Percentiles rank a stretch among this genome's conserved stretches.
Evolutionary conservation across 192 early-diverging fungal genomes (phyloP).

Genomic region (Martensiomyces pterosporus): DNA sequence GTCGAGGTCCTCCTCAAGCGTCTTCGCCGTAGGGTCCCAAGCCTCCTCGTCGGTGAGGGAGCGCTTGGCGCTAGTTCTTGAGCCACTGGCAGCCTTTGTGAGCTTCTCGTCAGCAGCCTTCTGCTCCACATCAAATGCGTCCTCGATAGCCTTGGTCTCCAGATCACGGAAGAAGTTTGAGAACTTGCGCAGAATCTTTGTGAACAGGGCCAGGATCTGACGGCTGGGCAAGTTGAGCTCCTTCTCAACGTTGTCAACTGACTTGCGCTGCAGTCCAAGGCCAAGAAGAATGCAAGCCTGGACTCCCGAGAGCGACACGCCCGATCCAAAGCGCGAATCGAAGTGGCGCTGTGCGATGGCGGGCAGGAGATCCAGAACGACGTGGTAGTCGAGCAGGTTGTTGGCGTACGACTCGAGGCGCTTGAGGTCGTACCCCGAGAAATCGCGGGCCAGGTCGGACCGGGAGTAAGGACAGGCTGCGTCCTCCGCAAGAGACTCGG

Average conservation of each 20-base stretch:
- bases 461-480: slow-evolving; percentile 14
- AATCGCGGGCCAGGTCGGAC: slow-evolving; percentile 28
- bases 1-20: slow-evolving; percentile 79
- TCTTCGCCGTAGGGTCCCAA: slow-evolving; percentile 80
- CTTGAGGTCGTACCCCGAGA: slow-evolving; percentile 77
- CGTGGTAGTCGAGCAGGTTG: slow-evolving; percentile 96
- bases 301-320: slow-evolving; percentile 74
- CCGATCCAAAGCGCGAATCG: slow-evolving; percentile 51
- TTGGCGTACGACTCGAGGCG: slow-evolving; percentile 94
- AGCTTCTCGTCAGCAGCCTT: background rate
- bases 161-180: slow-evolving; percentile 63
- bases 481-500: slow-evolving; percentile 18
- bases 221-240: slow-evolving; percentile 78
- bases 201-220: slow-evolving; percentile 92
- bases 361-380: slow-evolving; percentile 89
- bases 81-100: slow-evolving; percentile 23
- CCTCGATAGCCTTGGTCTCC: slow-evolving; percentile 37
- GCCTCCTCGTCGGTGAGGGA: slow-evolving; percentile 61
- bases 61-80: slow-evolving; percentile 15
- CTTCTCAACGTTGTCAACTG: slow-evolving; percentile 80
- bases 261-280: slow-evolving; percentile 92
- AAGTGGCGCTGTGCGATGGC: slow-evolving; percentile 79
- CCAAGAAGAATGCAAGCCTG: slow-evolving; percentile 83
- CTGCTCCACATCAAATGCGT: slow-evolving; percentile 28
- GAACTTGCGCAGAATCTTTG: slow-evolving; percentile 87